Base-by-base conservation (phyloP, 2,329 filamentous ascomycete genomes). In the Aspergillus aculeatinus region DNA sequence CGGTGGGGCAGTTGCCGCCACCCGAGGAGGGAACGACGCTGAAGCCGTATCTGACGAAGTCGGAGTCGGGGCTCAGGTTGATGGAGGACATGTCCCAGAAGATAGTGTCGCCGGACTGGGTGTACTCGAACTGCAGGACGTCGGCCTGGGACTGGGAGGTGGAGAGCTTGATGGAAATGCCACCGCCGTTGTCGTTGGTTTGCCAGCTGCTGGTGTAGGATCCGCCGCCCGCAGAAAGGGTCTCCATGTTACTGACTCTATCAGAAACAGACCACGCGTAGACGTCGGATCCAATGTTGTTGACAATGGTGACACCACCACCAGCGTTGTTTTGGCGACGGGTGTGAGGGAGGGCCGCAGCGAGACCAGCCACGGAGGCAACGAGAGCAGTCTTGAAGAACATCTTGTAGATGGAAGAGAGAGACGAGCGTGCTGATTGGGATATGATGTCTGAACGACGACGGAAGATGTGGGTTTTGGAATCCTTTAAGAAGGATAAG, bases 91-190 rank as follows among this genome's bases (percentile, higher is more conserved):
- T 68, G 64, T 76, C 74, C 69, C 72, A 76, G 69, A 63, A 76
- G 65, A 76, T 71, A 48, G 68, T 73, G 48, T 68, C 63, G 25
- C 61, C 61, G 10, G 60, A 33, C 52, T 69, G 39, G 55, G 74
- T 76, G 69, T 76, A 76, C 64, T 76, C 74, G 65, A 76, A 78
- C 71, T 79, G 77, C n/a, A 78, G 74, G 50, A 79, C 71, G 23
- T 77, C 69, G 58, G 61, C 44, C 62, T 74, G 72, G 54, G 65
- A 60, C 21, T 67, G 63, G 21, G 63, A 59, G 61, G 71, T 70
- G 60, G 76, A 67, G 44, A 79, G 67, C 72, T 79, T 79, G 70
- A 79, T 77, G 51, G 76, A 78, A 62, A 78, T 65, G 63, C 76
- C 77, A 49, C 77, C 77, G 49, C 75, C 76, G 62, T 75, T 72